Percentiles rank a stretch among this genome's conserved stretches.
phyloP scores from a whole-genome alignment of 495 filamentous ascomycete genomes.

The Hypoxylon crocopeplum region DNA sequence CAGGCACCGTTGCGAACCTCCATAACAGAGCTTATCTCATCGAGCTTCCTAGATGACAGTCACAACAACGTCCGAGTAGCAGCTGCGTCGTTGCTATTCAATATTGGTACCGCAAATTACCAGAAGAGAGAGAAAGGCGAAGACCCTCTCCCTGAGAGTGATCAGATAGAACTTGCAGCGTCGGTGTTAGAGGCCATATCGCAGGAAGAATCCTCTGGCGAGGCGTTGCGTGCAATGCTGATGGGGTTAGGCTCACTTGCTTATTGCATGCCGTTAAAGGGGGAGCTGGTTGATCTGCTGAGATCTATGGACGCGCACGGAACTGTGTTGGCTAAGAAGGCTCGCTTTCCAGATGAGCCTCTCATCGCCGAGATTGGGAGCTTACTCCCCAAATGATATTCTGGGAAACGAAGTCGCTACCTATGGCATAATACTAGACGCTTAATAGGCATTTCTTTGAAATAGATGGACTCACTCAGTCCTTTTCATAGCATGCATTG shows the following conservation, averaged over 20 bases:
- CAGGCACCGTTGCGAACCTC: conserved; percentile 45
- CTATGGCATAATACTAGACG: too few species aligned
- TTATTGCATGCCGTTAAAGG: conserved; percentile 71
- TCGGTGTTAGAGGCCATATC: conserved; percentile 77
- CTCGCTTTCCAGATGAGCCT: conserved; percentile 59
- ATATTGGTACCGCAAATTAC: conserved; percentile 75
- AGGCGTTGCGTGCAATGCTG: conserved; percentile 75
- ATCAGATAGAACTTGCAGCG: conserved; percentile 80
- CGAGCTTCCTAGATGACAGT: conserved; percentile 60
- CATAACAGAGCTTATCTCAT: conserved; percentile 56
- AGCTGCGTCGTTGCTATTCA: conserved; percentile 83
- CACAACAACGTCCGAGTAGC: conserved; percentile 70
- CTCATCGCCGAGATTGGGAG: conserved; percentile 65
- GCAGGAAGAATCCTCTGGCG: conserved; percentile 68
- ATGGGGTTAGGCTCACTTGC: conserved; percentile 74
- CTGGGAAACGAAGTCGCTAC: conserved; percentile 47
- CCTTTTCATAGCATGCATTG: too few species aligned
- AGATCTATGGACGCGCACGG: conserved; percentile 71
- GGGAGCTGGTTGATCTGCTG: conserved; percentile 77
- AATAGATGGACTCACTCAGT: too few species aligned
- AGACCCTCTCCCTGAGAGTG: conserved; percentile 68
- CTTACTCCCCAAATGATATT: too few species aligned
- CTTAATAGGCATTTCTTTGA: too few species aligned
- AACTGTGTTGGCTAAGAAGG: conserved; percentile 62
- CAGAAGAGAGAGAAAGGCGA: conserved; percentile 63